Percentiles rank a stretch among this genome's conserved stretches.
Conservation (phyloP, 768 basidiomycete species). For the Suillus bovinus region DNA sequence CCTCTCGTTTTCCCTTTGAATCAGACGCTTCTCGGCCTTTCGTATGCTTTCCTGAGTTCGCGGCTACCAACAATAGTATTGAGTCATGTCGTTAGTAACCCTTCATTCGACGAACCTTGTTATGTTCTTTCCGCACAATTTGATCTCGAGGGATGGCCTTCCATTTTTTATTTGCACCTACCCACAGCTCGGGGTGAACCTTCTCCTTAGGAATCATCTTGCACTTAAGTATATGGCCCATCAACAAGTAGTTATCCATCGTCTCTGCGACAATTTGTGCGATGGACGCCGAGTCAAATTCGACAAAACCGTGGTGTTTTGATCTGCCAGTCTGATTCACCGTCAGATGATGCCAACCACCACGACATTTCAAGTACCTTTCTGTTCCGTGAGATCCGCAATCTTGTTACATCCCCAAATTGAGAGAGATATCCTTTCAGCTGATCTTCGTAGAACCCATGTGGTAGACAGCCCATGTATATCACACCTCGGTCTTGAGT, state of each 20-base stretch:
- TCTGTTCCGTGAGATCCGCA: constrained; percentile 92
- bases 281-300: constrained; percentile 86
- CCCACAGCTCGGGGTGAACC: constrained; percentile 92
- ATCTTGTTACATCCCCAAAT: constrained; percentile 86
- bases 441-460: constrained; percentile 97
- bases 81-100: neutral
- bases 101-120: constrained; percentile 61
- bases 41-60: constrained; percentile 72
- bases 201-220: constrained; percentile 87
- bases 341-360: neutral
- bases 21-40: constrained; percentile 63
- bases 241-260: constrained; percentile 97
- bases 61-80: constrained; percentile 40
- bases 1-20: constrained; percentile 56
- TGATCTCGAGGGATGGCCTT: constrained; percentile 71
- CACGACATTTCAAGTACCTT: constrained; percentile 49
- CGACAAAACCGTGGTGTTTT: constrained; percentile 97
- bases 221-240: constrained; percentile 92
- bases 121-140: constrained; percentile 71
- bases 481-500: constrained; percentile 78
- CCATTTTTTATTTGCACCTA: constrained; percentile 96
- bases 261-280: constrained; percentile 96
- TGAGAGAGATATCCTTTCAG: constrained; percentile 92
- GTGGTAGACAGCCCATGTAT: constrained; percentile 88
- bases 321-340: constrained; percentile 80